Evolutionary conservation across 495 filamentous ascomycete species (phyloP), one percentile per base, ranked within the genome.

Genomic region (Thermochaetoides thermophila): DNA sequence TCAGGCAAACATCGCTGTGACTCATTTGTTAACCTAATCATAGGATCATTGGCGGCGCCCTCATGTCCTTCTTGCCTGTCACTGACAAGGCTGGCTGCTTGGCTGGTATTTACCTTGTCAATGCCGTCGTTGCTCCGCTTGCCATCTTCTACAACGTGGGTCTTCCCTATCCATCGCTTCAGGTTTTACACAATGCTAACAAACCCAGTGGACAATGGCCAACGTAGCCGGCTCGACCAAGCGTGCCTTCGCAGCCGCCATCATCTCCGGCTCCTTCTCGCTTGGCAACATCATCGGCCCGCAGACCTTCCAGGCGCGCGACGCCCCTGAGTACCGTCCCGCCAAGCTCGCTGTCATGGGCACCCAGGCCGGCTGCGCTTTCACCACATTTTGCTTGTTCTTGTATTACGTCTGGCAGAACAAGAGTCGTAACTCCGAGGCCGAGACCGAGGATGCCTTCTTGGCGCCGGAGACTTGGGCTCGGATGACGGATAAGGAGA

Each of bases 281-380:
- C 46, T 77, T 9, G 76, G 73, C 4, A 78, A 71, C 42, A 76
- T 78, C 40, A 75, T 79, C 45, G 71, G 75, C 0, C 76, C 76
- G 4, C 74, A 79, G 49, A 78, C 73, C 3, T 78, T 78, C 51
- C 70, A 68, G 40, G 63, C 59, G 1, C 50, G 43, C 7, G 72
- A 78, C 43, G 69, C 67, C 2, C 75, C 75, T 0, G 56, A 66
- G 4, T 78, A 72, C 43, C 63, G 49, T 7, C 73, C 73, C 1
- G 75, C 76, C 4, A 80, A 78, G 52, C 65, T 78, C 27, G 56
- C 69, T 0, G 63, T 78, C 27, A 50, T 57, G 46, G 53, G 27
- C 26, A 57, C 56, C 11, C 54, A 54, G 30, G 47, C 51, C 14
- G 50, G 40, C 11, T 55, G 51, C 34, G 50, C 48, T 3, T 16